Evolutionary conservation across 2,329 filamentous ascomycete genomes (phyloP), one percentile per base, ranked within the genome.

Genomic region (Fusarium coffeatum): DNA sequence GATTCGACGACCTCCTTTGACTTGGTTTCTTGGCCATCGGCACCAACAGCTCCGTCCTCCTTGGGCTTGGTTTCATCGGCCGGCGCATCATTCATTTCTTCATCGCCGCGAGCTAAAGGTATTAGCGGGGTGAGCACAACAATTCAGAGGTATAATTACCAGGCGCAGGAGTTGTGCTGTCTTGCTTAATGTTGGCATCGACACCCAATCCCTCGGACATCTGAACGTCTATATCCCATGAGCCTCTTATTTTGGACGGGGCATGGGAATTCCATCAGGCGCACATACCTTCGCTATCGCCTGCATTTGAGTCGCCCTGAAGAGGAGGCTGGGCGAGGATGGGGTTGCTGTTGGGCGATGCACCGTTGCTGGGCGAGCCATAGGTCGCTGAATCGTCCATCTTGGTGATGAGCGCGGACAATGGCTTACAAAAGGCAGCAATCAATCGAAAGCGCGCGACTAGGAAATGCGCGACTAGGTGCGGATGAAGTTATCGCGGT

Each of bases 1-100:
- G 92, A 90, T 83, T 98, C 94, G 59, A 94, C 85, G 6, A 89
- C 89, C 57, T 94, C 89, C 81, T 97, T 98, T 43, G 91, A 89
- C 79, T 94, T 92, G 80, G 75, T 85, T 77, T 84, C 89, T 60
- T 86, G 87, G 16, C 81, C 82, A 6, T 84, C 81, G 18, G 83
- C 82, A 45, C 87, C 87, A 40, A 81, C 78, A 30, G 81, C 78
- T 16, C 82, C 83, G 37, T 85, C 85, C n/a, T 81, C 81, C 16
- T 81, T 80, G 42, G 78, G 82, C 70, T 89, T 88, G 20, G 82
- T 78, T n/a, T 85, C 84, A 47, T 84, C 82, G 46, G 83, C 82
- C 34, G 83, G 83, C 64, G 83, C 88, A 71, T 92, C 92, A 62
- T 87, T 90, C 92, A 95, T 95, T 74, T 94, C 93, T 77, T 94